Conservation (phyloP, 768 basidiomycete species). For the Omphalotus guepiniiformis region DNA sequence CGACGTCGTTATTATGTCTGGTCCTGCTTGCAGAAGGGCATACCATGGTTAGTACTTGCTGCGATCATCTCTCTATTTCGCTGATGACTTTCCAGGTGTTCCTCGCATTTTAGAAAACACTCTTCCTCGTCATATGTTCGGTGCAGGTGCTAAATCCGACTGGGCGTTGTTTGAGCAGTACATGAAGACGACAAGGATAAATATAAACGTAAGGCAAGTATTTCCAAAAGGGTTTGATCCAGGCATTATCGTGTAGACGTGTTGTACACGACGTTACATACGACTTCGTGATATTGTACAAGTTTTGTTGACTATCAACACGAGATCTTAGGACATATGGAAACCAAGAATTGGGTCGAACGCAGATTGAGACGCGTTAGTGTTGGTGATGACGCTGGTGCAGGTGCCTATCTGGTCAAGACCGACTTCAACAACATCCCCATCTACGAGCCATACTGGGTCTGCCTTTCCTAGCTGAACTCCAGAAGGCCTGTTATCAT, state of each 20-base stretch:
- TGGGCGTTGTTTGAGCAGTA: constrained; percentile 68
- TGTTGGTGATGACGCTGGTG: constrained; percentile 21
- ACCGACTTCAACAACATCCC: constrained; percentile 36
- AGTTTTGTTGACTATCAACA: background rate
- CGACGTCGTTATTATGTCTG: constrained; percentile 92
- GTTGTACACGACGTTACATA: background rate
- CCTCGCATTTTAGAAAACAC: constrained; percentile 85
- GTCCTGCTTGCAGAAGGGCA: constrained; percentile 76
- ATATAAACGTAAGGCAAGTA: constrained; percentile 89
- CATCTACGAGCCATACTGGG: constrained; percentile 31
- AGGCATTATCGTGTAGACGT: background rate
- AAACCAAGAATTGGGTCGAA: constrained; percentile 7
- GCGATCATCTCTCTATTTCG: background rate
- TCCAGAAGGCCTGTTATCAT: constrained; percentile 26
- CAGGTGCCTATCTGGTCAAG: constrained; percentile 35
- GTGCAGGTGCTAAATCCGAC: constrained; percentile 30
- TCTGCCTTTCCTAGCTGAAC: constrained; percentile 29
- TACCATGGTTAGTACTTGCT: constrained; percentile 71
- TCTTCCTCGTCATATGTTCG: constrained; percentile 56
- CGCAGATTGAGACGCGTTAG: background rate
- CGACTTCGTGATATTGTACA: background rate
- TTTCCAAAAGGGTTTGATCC: constrained; percentile 68
- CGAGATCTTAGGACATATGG: background rate
- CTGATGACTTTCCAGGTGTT: constrained; percentile 47
- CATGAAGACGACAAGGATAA: constrained; percentile 69